Conservation (phyloP, 768 basidiomycete species). For the Auriscalpium orientale region DNA sequence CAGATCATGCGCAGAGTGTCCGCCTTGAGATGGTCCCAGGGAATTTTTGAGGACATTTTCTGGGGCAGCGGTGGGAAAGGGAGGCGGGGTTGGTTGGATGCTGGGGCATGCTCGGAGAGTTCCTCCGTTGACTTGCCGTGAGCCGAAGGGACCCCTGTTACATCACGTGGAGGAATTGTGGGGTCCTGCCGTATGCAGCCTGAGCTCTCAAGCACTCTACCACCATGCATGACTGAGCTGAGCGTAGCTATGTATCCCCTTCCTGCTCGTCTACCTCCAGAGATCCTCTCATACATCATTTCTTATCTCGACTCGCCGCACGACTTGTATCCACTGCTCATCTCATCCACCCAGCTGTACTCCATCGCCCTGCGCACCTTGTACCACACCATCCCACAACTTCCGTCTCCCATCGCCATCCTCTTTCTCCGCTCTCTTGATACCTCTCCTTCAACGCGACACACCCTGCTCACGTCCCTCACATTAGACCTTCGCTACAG, state of each 20-base stretch:
- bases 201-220: no score
- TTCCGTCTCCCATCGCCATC: constrained; percentile 24
- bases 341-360: constrained; percentile 17
- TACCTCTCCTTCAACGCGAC: constrained; percentile 24
- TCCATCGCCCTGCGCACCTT: constrained; percentile 24
- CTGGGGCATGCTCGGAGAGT: no score
- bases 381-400: constrained; percentile 31
- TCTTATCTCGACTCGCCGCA: constrained; percentile 16
- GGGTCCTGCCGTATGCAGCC: no score
- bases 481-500: constrained; percentile 35
- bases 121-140: no score
- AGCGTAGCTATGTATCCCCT: background rate
- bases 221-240: no score
- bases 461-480: constrained; percentile 35
- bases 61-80: background rate
- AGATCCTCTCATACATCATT: constrained; percentile 29
- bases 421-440: constrained; percentile 34
- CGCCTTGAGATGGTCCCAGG: constrained; percentile 18
- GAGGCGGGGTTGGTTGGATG: background rate
- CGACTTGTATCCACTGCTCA: constrained; percentile 24
- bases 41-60: constrained; percentile 11
- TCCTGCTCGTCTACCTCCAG: constrained; percentile 23
- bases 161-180: no score
- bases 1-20: constrained; percentile 19
- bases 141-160: no score